Evolutionary conservation across 176 grass and related monocot species (phyloP).

Genomic region (Cenchrus purpureus): DNA sequence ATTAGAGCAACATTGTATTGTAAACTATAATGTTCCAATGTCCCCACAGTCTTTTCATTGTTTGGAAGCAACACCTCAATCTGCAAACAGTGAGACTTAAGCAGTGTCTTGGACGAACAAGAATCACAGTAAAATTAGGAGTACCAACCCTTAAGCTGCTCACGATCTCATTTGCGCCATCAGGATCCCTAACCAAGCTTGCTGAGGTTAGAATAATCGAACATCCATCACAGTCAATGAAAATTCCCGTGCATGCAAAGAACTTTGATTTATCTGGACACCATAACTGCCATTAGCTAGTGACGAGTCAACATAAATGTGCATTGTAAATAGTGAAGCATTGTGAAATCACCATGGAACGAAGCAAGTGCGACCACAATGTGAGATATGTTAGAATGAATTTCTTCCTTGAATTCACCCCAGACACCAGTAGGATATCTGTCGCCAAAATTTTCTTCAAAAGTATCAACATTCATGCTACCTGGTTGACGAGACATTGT

Average conservation of each 20-base stretch:
- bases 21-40: conserved; percentile 15
- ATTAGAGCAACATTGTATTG: conserved; percentile 13
- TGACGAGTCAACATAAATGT: not conserved
- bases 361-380: too few species aligned
- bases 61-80: conserved; percentile 3
- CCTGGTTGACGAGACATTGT: not conserved
- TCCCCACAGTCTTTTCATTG: not conserved
- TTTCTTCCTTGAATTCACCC: too few species aligned
- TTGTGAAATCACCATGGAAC: not conserved
- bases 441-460: not conserved
- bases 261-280: too few species aligned
- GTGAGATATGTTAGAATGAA: too few species aligned
- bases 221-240: not conserved
- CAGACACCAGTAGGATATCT: not conserved
- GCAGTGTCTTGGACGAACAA: not conserved
- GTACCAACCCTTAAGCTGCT: not conserved
- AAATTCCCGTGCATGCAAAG: too few species aligned
- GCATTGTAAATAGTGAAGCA: not conserved
- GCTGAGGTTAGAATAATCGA: not conserved
- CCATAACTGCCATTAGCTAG: not conserved
- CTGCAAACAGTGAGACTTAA: not conserved
- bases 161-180: not conserved
- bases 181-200: not conserved
- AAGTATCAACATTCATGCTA: not conserved
- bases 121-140: not conserved